Evolutionary conservation across 1,284 basidiomycete genomes (phyloP), one percentile per base, ranked within the genome.

Genomic region (Ganoderma boninense): DNA sequence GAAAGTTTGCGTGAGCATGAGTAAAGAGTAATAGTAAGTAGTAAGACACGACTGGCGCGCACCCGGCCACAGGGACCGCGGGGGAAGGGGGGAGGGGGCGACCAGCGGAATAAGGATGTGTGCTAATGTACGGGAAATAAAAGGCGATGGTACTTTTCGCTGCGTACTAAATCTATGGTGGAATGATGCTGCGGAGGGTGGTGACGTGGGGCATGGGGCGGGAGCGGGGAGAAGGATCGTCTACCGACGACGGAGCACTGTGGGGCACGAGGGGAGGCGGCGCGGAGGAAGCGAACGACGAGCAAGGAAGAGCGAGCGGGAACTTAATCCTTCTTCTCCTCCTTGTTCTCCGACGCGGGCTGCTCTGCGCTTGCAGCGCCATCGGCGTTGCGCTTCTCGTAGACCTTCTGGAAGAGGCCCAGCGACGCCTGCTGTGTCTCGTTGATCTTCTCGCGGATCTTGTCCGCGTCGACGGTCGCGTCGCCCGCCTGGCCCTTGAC

Each of bases 341-440:
- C 83, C 82, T 87, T 88, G 75, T 85, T 81, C 71, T 83, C 80
- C 79, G 87, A 84, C 32, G 84, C 78, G 79, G 86, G 77, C 60
- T 62, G 60, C 77, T 88, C 86, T n/a, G 86, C 83, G 4, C 87
- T 75, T 70, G 83, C 83, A 74, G 83, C 82, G 74, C 87, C 86
- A 83, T 94, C 91, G 66, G 90, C 91, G 77, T 90, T 90, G 74
- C 94, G 91, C 89, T 96, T 95, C 89, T 98, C 96, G 84, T 98
- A 98, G 38, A 97, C 90, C 92, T 97, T 98, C 86, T 98, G 95
- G 96, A 99, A 99, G 75, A 99, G 93, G 76, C 95, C 95, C 62
- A 99, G 90, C 42, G 95, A 97, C 56, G 97, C 97, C 81, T 96
- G 94, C 81, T 99, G 97, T n/a, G 96, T 96, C 85, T 97, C 95